A percentile compares a stretch with the other conserved stretches of the same genome.
phyloP scores from a whole-genome alignment of 495 filamentous ascomycete genomes.

The Xylaria acuta region DNA sequence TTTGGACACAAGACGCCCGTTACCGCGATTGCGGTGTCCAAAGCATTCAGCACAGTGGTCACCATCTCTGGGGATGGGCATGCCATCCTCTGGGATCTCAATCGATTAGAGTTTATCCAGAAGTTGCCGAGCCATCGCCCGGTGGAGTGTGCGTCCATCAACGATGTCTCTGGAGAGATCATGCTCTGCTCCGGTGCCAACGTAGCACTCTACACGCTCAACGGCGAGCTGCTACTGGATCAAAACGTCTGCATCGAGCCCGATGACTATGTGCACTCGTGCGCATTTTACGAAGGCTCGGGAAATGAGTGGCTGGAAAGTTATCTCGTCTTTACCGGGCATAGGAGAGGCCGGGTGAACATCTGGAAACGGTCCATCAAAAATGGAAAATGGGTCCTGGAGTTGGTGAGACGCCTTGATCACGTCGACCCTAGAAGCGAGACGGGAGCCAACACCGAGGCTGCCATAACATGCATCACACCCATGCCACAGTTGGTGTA shows the following conservation, averaged over 20 bases:
- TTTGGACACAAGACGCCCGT: slow-evolving; percentile 90
- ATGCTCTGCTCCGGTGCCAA: slow-evolving; percentile 78
- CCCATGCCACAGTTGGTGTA: slow-evolving; percentile 86
- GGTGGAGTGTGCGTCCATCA: slow-evolving; percentile 79
- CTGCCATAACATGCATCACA: slow-evolving; percentile 85
- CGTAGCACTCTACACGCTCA: slow-evolving; percentile 83
- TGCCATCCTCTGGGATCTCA: slow-evolving; percentile 91
- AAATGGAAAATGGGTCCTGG: slow-evolving; percentile 56
- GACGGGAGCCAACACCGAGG: slow-evolving; percentile 74
- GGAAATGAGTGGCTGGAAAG: slow-evolving; percentile 93
- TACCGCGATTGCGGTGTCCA: slow-evolving; percentile 78
- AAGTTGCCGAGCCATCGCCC: slow-evolving; percentile 62
- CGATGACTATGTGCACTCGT: slow-evolving; percentile 78
- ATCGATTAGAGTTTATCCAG: slow-evolving; percentile 83
- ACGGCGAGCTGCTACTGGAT: slow-evolving; percentile 80
- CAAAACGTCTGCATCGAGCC: slow-evolving; percentile 74
- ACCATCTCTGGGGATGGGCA: slow-evolving; percentile 81
- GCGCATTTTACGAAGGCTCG: slow-evolving; percentile 91
- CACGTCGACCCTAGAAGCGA: slow-evolving; percentile 78
- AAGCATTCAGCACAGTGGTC: slow-evolving; percentile 84
- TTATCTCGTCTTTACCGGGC: slow-evolving; percentile 86
- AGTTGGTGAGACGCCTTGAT: slow-evolving; percentile 76
- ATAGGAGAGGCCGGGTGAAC: slow-evolving; percentile 83
- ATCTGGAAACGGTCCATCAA: slow-evolving; percentile 62
- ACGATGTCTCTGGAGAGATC: slow-evolving; percentile 88